phyloP scores from a whole-genome alignment of 257 asterid species.

The Orobanche coerulescens region DNA sequence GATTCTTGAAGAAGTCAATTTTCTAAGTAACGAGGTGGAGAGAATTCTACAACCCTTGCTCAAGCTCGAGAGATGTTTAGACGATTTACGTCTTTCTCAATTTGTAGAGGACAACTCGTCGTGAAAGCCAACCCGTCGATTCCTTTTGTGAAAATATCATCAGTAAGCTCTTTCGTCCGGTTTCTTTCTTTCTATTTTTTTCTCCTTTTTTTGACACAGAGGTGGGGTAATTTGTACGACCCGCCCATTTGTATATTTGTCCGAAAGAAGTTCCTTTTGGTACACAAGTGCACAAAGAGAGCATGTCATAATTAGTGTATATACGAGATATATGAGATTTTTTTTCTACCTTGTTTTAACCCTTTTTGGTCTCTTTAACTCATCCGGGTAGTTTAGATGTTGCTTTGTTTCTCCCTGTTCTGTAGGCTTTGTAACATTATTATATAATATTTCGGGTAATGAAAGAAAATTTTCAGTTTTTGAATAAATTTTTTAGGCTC shows the following conservation, averaged over 20 bases:
- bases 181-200: conserved; percentile 7
- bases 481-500: not conserved
- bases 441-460: conserved; percentile 18
- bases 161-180: conserved; percentile 17
- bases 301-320: conserved; percentile 37
- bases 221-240: conserved; percentile 29
- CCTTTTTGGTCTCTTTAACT: conserved; percentile 16
- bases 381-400: conserved; percentile 12
- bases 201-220: conserved; percentile 9
- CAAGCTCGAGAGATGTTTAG: conserved; percentile 34
- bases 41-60: conserved; percentile 55
- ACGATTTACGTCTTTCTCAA: conserved; percentile 23
- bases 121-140: conserved; percentile 29
- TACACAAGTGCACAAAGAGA: conserved; percentile 40
- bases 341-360: conserved; percentile 8
- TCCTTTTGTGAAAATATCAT: conserved; percentile 25
- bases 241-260: conserved; percentile 36
- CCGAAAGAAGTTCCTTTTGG: conserved; percentile 29
- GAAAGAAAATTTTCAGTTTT: conserved; percentile 2
- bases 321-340: conserved; percentile 19
- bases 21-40: conserved; percentile 52
- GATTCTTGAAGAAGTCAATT: conserved; percentile 61
- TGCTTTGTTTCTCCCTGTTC: not conserved
- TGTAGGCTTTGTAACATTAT: conserved; percentile 27
- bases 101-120: conserved; percentile 26